phyloP scores from a whole-genome alignment of 768 basidiomycete genomes.

The Brasilioporus rufonigricans region DNA sequence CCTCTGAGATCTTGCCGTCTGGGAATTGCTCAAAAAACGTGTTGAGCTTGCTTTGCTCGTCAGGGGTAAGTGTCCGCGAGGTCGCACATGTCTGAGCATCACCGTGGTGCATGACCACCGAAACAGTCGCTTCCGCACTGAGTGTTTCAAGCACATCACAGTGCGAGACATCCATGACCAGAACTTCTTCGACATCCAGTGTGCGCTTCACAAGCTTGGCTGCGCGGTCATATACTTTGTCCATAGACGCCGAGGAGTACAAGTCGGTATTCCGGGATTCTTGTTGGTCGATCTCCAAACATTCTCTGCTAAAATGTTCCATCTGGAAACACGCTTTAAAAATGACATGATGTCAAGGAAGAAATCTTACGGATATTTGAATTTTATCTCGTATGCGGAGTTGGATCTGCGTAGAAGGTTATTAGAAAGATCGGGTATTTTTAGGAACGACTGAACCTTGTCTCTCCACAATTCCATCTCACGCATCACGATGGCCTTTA shows the following conservation, averaged over 20 bases:
- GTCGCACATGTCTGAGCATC: conserved; percentile 52
- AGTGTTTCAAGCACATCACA: conserved; percentile 82
- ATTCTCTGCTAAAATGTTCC: conserved; percentile 95
- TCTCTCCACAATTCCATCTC: conserved; percentile 96
- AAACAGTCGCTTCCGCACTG: conserved; percentile 55
- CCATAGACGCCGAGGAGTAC: conserved; percentile 55
- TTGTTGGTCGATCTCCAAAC: conserved; percentile 78
- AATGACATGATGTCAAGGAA: not conserved
- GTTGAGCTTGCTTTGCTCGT: conserved; percentile 74
- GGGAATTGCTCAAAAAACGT: conserved; percentile 77
- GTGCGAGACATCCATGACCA: conserved; percentile 90
- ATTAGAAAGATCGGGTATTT: not conserved
- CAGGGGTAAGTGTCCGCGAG: conserved; percentile 54
- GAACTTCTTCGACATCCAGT: conserved; percentile 87
- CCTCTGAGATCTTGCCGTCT: conserved; percentile 86
- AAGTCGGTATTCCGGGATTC: conserved; percentile 27
- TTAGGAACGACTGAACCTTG: conserved; percentile 49
- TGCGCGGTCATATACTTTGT: conserved; percentile 86
- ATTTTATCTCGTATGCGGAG: conserved; percentile 87
- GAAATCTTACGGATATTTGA: conserved; percentile 69
- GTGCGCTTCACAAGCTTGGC: conserved; percentile 87
- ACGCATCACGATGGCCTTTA: conserved; percentile 79
- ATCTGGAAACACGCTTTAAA: conserved; percentile 46
- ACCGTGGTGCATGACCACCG: conserved; percentile 70
- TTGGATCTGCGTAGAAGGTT: conserved; percentile 58